A percentile compares a stretch with the other conserved stretches of the same genome.
Conservation (phyloP, 2,329 filamentous ascomycete species). For the Amesomyces nigricolor region DNA sequence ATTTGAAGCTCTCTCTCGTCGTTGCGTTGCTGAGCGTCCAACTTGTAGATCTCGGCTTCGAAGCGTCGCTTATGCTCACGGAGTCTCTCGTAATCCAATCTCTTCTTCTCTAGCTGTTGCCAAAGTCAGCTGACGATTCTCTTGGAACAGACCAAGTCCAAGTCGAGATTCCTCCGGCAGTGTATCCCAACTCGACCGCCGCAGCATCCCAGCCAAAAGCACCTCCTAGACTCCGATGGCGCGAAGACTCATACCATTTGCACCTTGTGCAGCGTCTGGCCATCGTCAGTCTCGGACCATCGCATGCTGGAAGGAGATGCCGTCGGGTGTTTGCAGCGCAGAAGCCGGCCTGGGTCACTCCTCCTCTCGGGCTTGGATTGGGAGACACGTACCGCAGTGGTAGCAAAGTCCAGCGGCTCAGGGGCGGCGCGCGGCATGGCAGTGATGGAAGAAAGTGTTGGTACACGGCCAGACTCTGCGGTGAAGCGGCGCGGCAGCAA, state of each 20-base stretch:
- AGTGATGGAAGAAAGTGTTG: conserved; percentile 63
- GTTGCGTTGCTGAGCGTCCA: conserved; percentile 77
- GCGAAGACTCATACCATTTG: conserved; percentile 60
- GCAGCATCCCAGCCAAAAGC: not conserved
- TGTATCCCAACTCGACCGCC: no score
- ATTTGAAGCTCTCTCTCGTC: conserved; percentile 80
- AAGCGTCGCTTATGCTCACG: conserved; percentile 84
- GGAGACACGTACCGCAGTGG: conserved; percentile 30
- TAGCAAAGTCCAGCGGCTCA: conserved; percentile 47
- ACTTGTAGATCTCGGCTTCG: conserved; percentile 84
- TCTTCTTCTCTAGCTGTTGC: conserved; percentile 82
- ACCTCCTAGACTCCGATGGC: not conserved
- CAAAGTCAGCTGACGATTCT: conserved; percentile 15
- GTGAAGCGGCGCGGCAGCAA: conserved; percentile 83
- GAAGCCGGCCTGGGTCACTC: not conserved
- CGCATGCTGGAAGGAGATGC: not conserved
- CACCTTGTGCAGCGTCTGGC: conserved; percentile 63
- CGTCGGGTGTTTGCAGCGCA: not conserved
- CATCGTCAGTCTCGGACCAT: conserved; percentile 21
- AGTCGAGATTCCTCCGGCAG: not conserved
- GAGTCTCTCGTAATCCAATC: conserved; percentile 84
- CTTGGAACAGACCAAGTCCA: not conserved
- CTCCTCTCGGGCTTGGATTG: not conserved
- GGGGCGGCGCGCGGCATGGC: conserved; percentile 42
- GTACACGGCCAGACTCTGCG: conserved; percentile 79